phyloP scores from a whole-genome alignment of 2,329 filamentous ascomycete species.

The Fusarium tricinctum region DNA sequence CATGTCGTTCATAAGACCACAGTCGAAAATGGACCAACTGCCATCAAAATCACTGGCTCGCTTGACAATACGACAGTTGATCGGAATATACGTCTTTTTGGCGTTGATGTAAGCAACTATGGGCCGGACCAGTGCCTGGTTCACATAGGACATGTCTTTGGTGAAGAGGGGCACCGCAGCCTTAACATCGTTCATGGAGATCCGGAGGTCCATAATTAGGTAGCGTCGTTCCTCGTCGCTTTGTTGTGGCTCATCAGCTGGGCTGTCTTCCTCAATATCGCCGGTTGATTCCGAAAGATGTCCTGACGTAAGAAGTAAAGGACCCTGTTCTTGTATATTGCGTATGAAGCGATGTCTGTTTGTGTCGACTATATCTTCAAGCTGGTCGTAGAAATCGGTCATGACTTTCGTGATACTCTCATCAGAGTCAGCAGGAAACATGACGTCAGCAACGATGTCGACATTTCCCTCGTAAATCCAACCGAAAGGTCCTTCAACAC shows the following conservation, averaged over 20 bases:
- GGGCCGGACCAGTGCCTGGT: slow-evolving; percentile 92
- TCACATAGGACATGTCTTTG: slow-evolving; percentile 91
- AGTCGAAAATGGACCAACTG: slow-evolving; percentile 94
- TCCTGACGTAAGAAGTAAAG: slow-evolving; percentile 51
- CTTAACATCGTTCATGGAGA: slow-evolving; percentile 94
- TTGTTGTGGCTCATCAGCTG: slow-evolving; percentile 20
- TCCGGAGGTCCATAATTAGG: slow-evolving; percentile 92
- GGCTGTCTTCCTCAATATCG: slow-evolving; percentile 23
- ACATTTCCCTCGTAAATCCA: slow-evolving; percentile 99
- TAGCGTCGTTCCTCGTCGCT: slow-evolving; percentile 77
- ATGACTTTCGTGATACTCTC: slow-evolving; percentile 94
- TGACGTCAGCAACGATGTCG: slow-evolving; percentile 95
- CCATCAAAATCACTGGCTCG: slow-evolving; percentile 90
- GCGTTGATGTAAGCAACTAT: slow-evolving; percentile 99
- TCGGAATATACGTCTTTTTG: slow-evolving; percentile 93
- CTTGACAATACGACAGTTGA: slow-evolving; percentile 95
- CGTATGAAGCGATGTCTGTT: slow-evolving; percentile 76
- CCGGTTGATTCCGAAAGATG: slow-evolving; percentile 53
- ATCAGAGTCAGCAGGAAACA: slow-evolving; percentile 90
- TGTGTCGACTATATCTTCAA: slow-evolving; percentile 91
- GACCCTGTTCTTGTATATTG: slow-evolving; percentile 55
- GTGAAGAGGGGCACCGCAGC: slow-evolving; percentile 95
- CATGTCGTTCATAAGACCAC: slow-evolving; percentile 92
- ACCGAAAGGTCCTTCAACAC: slow-evolving; percentile 92
- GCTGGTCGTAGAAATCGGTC: slow-evolving; percentile 95